A percentile compares a stretch with the other conserved stretches of the same genome.
Evolutionary conservation across 192 early-diverging fungal genomes (phyloP).

Genomic region (Podila horticola): DNA sequence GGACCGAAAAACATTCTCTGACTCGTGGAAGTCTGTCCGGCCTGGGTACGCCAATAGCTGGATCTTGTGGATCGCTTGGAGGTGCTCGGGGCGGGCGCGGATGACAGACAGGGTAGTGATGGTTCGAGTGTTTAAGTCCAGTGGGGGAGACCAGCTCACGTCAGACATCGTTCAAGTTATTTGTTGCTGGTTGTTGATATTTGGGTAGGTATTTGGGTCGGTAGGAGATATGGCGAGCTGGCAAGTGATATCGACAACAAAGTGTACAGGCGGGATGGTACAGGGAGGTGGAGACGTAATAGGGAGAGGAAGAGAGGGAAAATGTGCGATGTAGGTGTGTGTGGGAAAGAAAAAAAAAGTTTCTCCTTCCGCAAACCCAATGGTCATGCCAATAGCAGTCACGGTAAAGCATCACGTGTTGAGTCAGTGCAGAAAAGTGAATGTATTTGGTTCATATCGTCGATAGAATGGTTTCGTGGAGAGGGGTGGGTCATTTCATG

Average conservation of each 20-base stretch:
- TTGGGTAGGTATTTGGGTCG: background rate
- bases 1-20: slow-evolving; percentile 24
- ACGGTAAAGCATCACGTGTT: too few relatives aligned
- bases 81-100: slow-evolving; percentile 29
- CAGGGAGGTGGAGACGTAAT: background rate
- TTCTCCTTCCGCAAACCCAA: too few relatives aligned
- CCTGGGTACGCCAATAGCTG: slow-evolving; percentile 32
- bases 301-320: background rate
- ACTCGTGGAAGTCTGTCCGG: slow-evolving; percentile 26
- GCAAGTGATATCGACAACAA: too few relatives aligned
- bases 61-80: slow-evolving; percentile 24
- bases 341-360: slow-evolving; percentile 5
- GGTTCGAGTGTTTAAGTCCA: slow-evolving; percentile 32
- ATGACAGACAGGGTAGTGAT: slow-evolving; percentile 15
- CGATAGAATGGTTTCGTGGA: slow-evolving; percentile 1
- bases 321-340: background rate
- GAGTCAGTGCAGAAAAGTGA: too few relatives aligned
- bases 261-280: too few relatives aligned
- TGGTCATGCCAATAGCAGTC: too few relatives aligned
- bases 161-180: slow-evolving; percentile 8
- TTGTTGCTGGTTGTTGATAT: background rate
- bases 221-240: background rate
- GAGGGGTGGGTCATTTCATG: background rate
- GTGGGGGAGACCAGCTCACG: slow-evolving; percentile 36
- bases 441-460: background rate